Evolutionary conservation across 345 rosid species (phyloP).

Genomic region (Chamaenerion angustifolium): DNA sequence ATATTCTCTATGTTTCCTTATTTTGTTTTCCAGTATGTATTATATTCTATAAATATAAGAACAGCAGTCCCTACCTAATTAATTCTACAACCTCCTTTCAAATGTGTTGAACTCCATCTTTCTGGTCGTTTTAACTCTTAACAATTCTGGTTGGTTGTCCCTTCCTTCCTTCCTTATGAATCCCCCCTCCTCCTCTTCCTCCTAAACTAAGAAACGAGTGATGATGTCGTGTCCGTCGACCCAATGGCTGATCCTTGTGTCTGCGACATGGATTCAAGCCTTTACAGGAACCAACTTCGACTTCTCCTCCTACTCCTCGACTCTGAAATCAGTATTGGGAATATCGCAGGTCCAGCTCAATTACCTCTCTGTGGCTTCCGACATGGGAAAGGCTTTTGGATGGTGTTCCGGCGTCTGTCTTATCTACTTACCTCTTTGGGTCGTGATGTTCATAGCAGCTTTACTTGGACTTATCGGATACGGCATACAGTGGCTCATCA

Average conservation of each 20-base stretch:
- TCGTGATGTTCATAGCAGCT: slow-evolving; percentile 43
- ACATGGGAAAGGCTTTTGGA: slow-evolving; percentile 65
- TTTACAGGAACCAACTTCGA: slow-evolving; percentile 78
- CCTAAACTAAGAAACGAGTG: too few relatives aligned
- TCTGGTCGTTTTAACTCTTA: too few relatives aligned
- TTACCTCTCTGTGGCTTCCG: slow-evolving; percentile 64
- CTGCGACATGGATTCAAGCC: slow-evolving; percentile 68
- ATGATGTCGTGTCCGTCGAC: slow-evolving; percentile 47
- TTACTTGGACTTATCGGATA: slow-evolving; percentile 43
- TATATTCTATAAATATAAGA: too few relatives aligned
- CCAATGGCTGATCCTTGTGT: slow-evolving; percentile 54
- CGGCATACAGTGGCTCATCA: slow-evolving; percentile 66
- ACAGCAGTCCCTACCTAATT: too few relatives aligned
- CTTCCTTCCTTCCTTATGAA: too few relatives aligned
- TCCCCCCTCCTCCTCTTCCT: too few relatives aligned
- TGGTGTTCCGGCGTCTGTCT: slow-evolving; percentile 64
- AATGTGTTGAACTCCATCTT: too few relatives aligned
- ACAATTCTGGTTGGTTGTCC: too few relatives aligned
- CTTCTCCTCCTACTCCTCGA: slow-evolving; percentile 57
- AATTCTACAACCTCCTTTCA: too few relatives aligned
- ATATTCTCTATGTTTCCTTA: too few relatives aligned
- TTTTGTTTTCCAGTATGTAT: too few relatives aligned
- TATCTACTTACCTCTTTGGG: slow-evolving; percentile 40
- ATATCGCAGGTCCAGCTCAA: slow-evolving; percentile 60
- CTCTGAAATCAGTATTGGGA: slow-evolving; percentile 44